phyloP scores from a whole-genome alignment of 768 basidiomycete species.

The Naganishia vaughanmartiniae region DNA sequence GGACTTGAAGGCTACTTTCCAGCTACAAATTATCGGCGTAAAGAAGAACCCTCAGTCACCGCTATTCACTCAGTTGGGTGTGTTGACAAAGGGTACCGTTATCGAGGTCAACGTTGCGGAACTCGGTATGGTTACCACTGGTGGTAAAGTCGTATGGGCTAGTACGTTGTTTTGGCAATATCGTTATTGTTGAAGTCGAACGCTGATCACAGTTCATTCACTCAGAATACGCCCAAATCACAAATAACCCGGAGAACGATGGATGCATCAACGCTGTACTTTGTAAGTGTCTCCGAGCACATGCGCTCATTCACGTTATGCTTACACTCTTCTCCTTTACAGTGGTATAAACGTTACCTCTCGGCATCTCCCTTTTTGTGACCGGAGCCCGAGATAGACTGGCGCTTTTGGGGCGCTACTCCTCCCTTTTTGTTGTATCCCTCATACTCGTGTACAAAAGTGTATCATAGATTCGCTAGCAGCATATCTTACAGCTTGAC shows the following conservation, averaged over 20 bases:
- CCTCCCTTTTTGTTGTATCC: constrained; percentile 5
- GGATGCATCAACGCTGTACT: constrained; percentile 94
- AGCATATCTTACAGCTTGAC: background rate
- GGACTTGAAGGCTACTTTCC: constrained; percentile 97
- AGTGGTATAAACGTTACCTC: constrained; percentile 7
- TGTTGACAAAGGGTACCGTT: constrained; percentile 96
- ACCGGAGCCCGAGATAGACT: background rate
- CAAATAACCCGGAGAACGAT: constrained; percentile 93
- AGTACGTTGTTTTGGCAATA: constrained; percentile 36
- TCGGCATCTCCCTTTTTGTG: background rate
- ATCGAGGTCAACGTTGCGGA: constrained; percentile 99
- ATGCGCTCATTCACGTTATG: background rate
- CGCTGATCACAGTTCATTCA: background rate
- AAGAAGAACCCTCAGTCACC: constrained; percentile 99
- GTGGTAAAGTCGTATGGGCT: constrained; percentile 69
- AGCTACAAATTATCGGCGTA: constrained; percentile 92
- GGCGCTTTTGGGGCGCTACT: background rate
- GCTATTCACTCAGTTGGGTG: constrained; percentile 53
- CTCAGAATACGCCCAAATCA: constrained; percentile 76
- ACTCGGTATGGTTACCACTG: constrained; percentile 92
- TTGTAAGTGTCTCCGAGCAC: constrained; percentile 37
- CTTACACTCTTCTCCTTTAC: background rate
- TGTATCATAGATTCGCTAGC: constrained; percentile 6
- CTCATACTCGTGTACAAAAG: constrained; percentile 7
- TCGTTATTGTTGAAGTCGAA: background rate